These are phyloP conservation scores for Neurospora sp. DNA, from an alignment of 495 filamentous ascomycete genomes.

Conservation along the genomic window DNA sequence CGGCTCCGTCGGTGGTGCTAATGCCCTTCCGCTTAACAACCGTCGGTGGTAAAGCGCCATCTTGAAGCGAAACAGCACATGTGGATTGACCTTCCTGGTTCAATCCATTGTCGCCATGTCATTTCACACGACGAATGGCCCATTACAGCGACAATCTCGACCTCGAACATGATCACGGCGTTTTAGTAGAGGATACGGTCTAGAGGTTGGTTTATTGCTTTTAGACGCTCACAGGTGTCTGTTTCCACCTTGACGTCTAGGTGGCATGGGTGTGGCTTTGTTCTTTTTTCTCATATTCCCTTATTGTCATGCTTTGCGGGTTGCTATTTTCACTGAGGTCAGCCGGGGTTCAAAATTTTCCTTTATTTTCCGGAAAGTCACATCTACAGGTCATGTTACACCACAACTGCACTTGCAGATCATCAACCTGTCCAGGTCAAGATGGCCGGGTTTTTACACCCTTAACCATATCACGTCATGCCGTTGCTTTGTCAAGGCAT, in stretches of 20 bases:
- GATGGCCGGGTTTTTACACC: not conserved
- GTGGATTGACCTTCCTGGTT: not conserved
- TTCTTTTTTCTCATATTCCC: not conserved
- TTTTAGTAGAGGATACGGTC: conserved; percentile 15
- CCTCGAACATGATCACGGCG: conserved; percentile 12
- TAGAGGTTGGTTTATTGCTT: conserved; percentile 19
- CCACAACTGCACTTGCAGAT: not conserved
- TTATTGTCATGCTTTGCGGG: not conserved
- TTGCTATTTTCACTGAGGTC: not conserved
- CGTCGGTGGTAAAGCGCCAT: conserved; percentile 34
- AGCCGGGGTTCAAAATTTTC: not conserved
- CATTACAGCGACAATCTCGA: conserved; percentile 2
- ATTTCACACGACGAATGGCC: not conserved
- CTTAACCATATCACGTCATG: not conserved
- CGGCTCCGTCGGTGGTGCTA: conserved; percentile 25
- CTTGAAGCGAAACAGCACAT: not conserved
- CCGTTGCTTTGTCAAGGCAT: not conserved
- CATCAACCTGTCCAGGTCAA: not conserved
- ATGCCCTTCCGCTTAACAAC: conserved; percentile 36
- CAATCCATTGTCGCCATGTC: not conserved
- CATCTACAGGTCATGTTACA: not conserved
- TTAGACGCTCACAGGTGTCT: not conserved
- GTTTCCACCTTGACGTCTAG: not conserved
- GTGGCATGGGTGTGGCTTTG: not conserved
- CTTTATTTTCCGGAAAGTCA: not conserved